Evolutionary conservation across 1,139 yeast species (phyloP), one percentile per base, ranked within the genome.

Genomic region (Kodamaea derodonti): DNA sequence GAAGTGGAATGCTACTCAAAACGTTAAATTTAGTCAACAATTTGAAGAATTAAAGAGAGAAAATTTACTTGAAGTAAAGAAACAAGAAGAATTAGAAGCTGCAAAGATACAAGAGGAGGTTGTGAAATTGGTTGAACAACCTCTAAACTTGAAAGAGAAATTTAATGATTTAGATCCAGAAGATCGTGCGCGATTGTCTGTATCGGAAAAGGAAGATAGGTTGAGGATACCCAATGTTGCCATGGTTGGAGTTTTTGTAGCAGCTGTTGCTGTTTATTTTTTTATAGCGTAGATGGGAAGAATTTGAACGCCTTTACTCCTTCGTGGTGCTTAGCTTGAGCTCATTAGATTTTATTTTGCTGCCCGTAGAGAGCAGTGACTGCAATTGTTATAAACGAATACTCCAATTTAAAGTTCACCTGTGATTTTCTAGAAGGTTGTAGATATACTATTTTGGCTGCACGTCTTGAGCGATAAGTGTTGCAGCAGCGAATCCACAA

Each of bases 41-140:
- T 90, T 87, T 54, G 84, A 92, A 0, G 94, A 86, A 14, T 51
- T 80, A 36, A 74, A 71, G n/a, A 65, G 60, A 13, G 60, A 65
- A 41, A 82, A 82, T 52, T 49, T 51, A 38, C 23, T 27, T 11
- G 66, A 59, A 23, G 46, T 66, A 11, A 45, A 41, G 15, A 45
- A 41, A 14, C 48, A 42, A 31, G 43, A 37, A 32, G 48, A 37
- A 37, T 37, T 30, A 26, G 39, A 27, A 18, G 32, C 30, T 18
- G 36, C 35, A 28, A 40, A 37, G 30, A 14, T n/a, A 12, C 24
- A 24, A 30, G 22, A 10, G 11, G 23, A 14, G n/a, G 29, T 9
- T 17, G 12, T 18, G 31, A 20, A 12, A 5, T 4, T 16, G 11
- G 15, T n/a, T 3, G 34, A 36, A 16, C 24, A 43, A 26, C 47